Percentiles rank a stretch among this genome's conserved stretches.
phyloP scores from a whole-genome alignment of 2,329 filamentous ascomycete species.

The Keithomyces neogunnii region DNA sequence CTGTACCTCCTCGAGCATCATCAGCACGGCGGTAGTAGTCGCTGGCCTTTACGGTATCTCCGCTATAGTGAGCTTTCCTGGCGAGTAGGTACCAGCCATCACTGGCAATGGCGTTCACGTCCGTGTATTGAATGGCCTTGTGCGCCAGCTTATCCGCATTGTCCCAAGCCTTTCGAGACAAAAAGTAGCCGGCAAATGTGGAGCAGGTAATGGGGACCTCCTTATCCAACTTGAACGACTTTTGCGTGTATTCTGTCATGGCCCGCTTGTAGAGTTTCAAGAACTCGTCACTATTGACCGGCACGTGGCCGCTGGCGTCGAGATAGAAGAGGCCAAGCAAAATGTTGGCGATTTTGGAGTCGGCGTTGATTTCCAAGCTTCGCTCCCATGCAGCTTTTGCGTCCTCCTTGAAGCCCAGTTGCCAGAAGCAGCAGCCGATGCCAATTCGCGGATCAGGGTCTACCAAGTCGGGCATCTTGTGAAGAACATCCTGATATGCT shows the following conservation, averaged over 20 bases:
- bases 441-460: slow-evolving; percentile 95
- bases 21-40: slow-evolving; percentile 89
- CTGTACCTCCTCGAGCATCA: slow-evolving; percentile 82
- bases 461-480: slow-evolving; percentile 76
- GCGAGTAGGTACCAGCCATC: slow-evolving; percentile 96
- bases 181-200: slow-evolving; percentile 84
- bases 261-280: slow-evolving; percentile 80
- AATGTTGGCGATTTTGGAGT: slow-evolving; percentile 85
- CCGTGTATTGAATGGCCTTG: slow-evolving; percentile 90
- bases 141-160: slow-evolving; percentile 82
- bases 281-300: slow-evolving; percentile 79
- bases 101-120: slow-evolving; percentile 92
- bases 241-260: slow-evolving; percentile 90
- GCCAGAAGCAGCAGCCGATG: slow-evolving; percentile 96
- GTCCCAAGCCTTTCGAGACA: slow-evolving; percentile 69
- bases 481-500: slow-evolving; percentile 78
- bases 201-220: slow-evolving; percentile 83
- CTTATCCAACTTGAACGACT: slow-evolving; percentile 88
- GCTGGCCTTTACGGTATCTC: slow-evolving; percentile 64
- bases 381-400: slow-evolving; percentile 88
- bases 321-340: slow-evolving; percentile 86
- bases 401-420: slow-evolving; percentile 87
- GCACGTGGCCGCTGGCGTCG: slow-evolving; percentile 73
- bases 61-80: slow-evolving; percentile 79
- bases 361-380: slow-evolving; percentile 67